phyloP scores from a whole-genome alignment of 257 asterid genomes.

The Solanum megistacrolobum region DNA sequence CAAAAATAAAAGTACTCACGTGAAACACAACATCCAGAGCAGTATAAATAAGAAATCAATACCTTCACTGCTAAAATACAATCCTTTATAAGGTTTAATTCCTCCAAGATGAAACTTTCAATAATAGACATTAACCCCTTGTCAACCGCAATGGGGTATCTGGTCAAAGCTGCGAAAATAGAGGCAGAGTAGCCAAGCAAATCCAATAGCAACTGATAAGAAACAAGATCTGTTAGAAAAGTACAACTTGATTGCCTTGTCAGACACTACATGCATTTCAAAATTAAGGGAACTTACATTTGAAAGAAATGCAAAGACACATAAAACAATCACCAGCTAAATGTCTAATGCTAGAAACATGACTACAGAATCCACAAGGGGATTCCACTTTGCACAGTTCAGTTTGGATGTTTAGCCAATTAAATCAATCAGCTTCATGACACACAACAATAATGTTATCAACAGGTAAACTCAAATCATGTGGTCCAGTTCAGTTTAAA shows the following conservation, averaged over 20 bases:
- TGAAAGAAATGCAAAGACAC: not conserved
- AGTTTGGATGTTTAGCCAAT: not conserved
- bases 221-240: conserved; percentile 13
- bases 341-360: not conserved
- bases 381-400: not conserved
- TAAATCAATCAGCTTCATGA: not conserved
- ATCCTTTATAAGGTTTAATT: conserved; percentile 51
- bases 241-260: not conserved
- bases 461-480: not conserved
- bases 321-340: not conserved
- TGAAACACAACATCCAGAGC: not conserved
- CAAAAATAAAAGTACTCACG: not conserved
- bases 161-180: conserved; percentile 57
- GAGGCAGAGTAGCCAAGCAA: conserved; percentile 67
- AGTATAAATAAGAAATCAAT: not conserved
- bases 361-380: not conserved
- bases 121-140: conserved; percentile 39
- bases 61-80: conserved; percentile 68
- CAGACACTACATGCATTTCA: not conserved
- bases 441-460: not conserved
- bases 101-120: conserved; percentile 68
- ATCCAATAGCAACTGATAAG: conserved; percentile 71
- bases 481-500: not conserved
- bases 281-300: not conserved
- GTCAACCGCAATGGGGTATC: conserved; percentile 40